phyloP scores from a whole-genome alignment of 495 filamentous ascomycete genomes.

The Thermothielavioides terrestris region DNA sequence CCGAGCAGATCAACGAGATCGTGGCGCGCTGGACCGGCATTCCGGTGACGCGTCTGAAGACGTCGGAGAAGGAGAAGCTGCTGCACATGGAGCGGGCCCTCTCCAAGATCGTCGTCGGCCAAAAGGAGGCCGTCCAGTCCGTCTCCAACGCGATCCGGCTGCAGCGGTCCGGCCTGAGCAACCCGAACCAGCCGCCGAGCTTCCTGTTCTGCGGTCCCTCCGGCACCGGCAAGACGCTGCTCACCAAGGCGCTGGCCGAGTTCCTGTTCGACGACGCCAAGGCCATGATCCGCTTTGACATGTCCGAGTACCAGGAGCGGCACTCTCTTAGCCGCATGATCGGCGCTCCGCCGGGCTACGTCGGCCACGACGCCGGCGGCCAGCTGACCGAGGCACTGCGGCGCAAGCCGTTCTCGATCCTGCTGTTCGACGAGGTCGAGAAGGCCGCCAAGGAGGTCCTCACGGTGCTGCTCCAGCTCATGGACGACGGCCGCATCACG shows the following conservation, averaged over 20 bases:
- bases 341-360: slow-evolving; percentile 92
- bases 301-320: slow-evolving; percentile 98
- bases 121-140: slow-evolving; percentile 86
- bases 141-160: slow-evolving; percentile 94
- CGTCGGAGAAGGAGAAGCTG: slow-evolving; percentile 94
- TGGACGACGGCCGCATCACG: slow-evolving; percentile 98
- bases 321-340: slow-evolving; percentile 97
- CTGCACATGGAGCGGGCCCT: slow-evolving; percentile 88
- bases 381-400: slow-evolving; percentile 92
- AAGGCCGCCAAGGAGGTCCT: slow-evolving; percentile 97
- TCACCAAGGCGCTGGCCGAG: slow-evolving; percentile 93
- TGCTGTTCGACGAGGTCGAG: slow-evolving; percentile 96
- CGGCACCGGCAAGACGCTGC: slow-evolving; percentile 92
- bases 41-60: slow-evolving; percentile 85
- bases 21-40: slow-evolving; percentile 95
- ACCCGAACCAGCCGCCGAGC: slow-evolving; percentile 91
- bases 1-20: slow-evolving; percentile 98
- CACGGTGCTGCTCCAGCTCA: slow-evolving; percentile 92
- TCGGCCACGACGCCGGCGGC: slow-evolving; percentile 91
- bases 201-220: slow-evolving; percentile 99
- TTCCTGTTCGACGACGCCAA: slow-evolving; percentile 98
- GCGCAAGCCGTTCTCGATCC: slow-evolving; percentile 90
- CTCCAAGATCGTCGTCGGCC: slow-evolving; percentile 76
- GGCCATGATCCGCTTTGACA: slow-evolving; percentile 97
- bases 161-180: slow-evolving; percentile 84